Base-by-base conservation (phyloP, 208 protist species). In the Porcisia hertigi region DNA sequence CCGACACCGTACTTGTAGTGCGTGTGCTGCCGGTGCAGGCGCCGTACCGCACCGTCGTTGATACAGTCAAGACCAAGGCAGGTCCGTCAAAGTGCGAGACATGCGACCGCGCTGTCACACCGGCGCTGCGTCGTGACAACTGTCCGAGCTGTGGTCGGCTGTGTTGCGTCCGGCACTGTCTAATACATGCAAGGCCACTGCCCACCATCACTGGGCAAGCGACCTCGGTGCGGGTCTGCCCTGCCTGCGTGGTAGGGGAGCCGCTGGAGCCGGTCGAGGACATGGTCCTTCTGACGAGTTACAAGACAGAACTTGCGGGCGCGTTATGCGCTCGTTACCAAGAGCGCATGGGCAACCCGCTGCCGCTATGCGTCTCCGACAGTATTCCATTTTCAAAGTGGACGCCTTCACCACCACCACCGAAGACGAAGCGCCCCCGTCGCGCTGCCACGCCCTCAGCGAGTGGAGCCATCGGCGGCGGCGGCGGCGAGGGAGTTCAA, bases 221-320 rank as follows among this genome's bases (percentile, higher is more conserved):
- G 25, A 55, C 45, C 49, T 53, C 60, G 12, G 78, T 82, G 54
- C 60, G 57, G 39, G 88, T 94, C 12, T 94, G 90, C 69, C 83
- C 78, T 7, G 77, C 62, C n/a, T 93, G 92, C 67, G 83, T 91
- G 39, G 49, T 76, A 1, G 82, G 75, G 9, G 88, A 94, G 64
- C 88, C 91, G 34, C 76, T 85, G 52, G 89, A 95, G 74, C 70
- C 86, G 23, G 74, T 91, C 30, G 87, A 93, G 71, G 92, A 97
- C 73, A 45, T 95, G 18, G 85, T 97, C 53, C 66, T 97, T 45
- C 66, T 86, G 23, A 94, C 82, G 1, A 71, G 73, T 1, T 81
- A 85, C 83, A 91, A 88, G 69, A 95, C 90, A 11, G 92, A 97
- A 69, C 80, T 97, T 9, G 83, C 73, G 14, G 90, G 86, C 14